Conservation (phyloP, 2,329 filamentous ascomycete species). For the Sphaerulina populicola region DNA sequence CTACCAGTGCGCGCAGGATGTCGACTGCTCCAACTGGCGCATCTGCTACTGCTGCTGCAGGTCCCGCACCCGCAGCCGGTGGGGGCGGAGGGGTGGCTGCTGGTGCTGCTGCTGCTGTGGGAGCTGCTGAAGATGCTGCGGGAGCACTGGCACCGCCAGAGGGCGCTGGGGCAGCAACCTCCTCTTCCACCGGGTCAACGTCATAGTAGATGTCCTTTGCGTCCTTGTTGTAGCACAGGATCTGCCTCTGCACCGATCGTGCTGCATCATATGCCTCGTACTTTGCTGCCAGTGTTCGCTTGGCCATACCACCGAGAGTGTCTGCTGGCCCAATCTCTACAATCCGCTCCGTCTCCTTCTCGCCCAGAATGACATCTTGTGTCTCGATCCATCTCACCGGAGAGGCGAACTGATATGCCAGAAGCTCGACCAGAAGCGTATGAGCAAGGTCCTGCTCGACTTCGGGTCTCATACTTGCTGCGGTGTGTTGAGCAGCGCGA, state of each 20-base stretch:
- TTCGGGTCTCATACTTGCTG: slow-evolving; percentile 75
- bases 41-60: slow-evolving; percentile 79
- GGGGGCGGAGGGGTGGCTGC: slow-evolving; percentile 47
- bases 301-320: slow-evolving; percentile 95
- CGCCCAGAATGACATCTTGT: slow-evolving; percentile 96
- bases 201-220: slow-evolving; percentile 99
- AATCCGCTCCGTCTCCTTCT: slow-evolving; percentile 92
- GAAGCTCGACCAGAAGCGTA: slow-evolving; percentile 93
- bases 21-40: slow-evolving; percentile 81
- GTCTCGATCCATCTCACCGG: slow-evolving; percentile 99
- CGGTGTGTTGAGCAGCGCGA: slow-evolving; percentile 18
- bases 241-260: slow-evolving; percentile 90
- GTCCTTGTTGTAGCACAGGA: slow-evolving; percentile 99
- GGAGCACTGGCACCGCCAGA: slow-evolving; percentile 40
- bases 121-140: slow-evolving; percentile 41
- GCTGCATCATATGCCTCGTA: slow-evolving; percentile 98
- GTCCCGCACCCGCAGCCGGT: slow-evolving; percentile 64
- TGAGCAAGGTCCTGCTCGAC: slow-evolving; percentile 98
- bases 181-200: slow-evolving; percentile 88
- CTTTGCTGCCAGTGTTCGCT: slow-evolving; percentile 87
- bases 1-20: slow-evolving; percentile 78
- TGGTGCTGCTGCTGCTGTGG: slow-evolving; percentile 45
- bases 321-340: slow-evolving; percentile 96
- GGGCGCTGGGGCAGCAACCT: slow-evolving; percentile 53
- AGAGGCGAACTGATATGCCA: slow-evolving; percentile 98